Base-by-base conservation (phyloP, 1,139 yeast genomes). In the Candida smagusa region DNA sequence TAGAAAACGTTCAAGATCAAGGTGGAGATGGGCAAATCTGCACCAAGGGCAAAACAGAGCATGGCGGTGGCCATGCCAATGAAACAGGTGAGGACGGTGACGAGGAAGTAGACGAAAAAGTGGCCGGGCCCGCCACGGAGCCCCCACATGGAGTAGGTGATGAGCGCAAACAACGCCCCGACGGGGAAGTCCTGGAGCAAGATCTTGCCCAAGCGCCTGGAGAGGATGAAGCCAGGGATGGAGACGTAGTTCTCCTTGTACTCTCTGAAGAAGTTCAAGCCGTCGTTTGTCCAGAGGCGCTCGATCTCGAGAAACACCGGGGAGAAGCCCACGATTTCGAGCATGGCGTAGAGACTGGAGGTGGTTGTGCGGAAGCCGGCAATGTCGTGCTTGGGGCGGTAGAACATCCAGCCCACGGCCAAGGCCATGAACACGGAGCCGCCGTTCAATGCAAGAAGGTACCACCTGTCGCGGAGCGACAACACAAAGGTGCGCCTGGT, bases 61-160 rank as follows among this genome's bases (percentile, higher is more conserved):
- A 77, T 66, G 0, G 85, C 84, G 41, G 73, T 62, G 4, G 78
- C 65, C 65, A 83, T 73, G 7, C 84, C 74, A 35, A 72, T 65
- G 42, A 79, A 59, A 43, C 81, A 82, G 22, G 70, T 70, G 31
- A 86, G 50, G n/a, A 87, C 56, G 11, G 72, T 63, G 9, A 79
- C 68, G 2, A 81, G 73, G 55, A 83, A 80, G 56, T 74, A 87
- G 3, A 77, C 68, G 45, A 83, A 84, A 51, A 84, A 87, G 38
- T 53, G 56, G 61, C 72, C 61, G 4, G 56, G 46, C 30, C 50
- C 51, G 4, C 54, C 43, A 13, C 85, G 61, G 22, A 87, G 63
- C 0, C 95, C 96, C 67, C 79, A 77, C 94, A 87, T 83, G 59
- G 82, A 87, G 51, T 81, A 87, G 0, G 87, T 75, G 21, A 84